Conservation (phyloP, 108 stramenopile species). For the Cyclotella sp. region DNA sequence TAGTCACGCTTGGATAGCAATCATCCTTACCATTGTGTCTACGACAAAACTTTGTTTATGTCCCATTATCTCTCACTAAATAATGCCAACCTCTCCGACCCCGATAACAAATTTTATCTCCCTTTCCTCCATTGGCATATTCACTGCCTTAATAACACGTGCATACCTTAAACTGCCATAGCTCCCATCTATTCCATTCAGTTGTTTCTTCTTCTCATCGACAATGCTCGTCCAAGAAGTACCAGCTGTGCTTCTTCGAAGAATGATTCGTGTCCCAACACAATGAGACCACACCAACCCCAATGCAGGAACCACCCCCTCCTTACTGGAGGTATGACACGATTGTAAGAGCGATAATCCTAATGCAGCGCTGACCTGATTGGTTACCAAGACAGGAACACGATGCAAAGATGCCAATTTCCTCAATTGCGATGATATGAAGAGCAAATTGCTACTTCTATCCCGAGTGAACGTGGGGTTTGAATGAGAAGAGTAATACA, state of each 20-base stretch:
- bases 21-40: too few species aligned
- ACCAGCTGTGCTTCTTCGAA: constrained; percentile 14
- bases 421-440: constrained; percentile 54
- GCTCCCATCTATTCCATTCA: background rate
- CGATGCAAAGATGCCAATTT: constrained; percentile 50
- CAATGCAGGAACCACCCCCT: constrained; percentile 58
- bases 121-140: constrained; percentile 20
- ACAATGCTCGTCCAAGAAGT: background rate
- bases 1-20: too few species aligned
- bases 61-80: background rate
- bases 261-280: constrained; percentile 61
- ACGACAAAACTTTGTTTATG: too few species aligned
- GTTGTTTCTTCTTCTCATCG: background rate
- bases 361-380: constrained; percentile 62
- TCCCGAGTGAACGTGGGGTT: constrained; percentile 20
- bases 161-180: constrained; percentile 27
- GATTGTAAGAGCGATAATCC: background rate
- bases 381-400: constrained; percentile 66
- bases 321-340: background rate
- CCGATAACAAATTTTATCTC: constrained; percentile 39
- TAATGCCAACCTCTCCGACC: constrained; percentile 20
- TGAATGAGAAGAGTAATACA: constrained; percentile 8
- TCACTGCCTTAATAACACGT: constrained; percentile 40
- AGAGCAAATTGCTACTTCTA: constrained; percentile 53
- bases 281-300: constrained; percentile 80